Conservation (phyloP, 352 stramenopile species). For the Elongisporangium anandrum region DNA sequence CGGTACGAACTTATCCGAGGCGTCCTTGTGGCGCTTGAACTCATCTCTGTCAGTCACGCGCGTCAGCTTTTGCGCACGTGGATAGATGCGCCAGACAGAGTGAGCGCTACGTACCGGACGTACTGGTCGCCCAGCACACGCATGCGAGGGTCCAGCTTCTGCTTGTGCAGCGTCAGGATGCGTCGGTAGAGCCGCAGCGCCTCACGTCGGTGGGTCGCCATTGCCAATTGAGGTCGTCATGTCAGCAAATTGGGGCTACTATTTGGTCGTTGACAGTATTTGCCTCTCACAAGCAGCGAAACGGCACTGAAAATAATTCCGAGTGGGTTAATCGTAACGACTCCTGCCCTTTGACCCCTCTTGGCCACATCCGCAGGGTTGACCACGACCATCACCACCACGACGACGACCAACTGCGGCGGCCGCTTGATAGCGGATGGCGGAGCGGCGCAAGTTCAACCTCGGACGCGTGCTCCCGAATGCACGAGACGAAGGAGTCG, state of each 20-base stretch:
- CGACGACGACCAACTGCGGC: not conserved
- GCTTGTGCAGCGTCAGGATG: conserved; percentile 74
- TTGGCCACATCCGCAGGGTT: not conserved
- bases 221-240: conserved; percentile 1
- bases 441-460: conserved; percentile 3
- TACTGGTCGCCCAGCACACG: conserved; percentile 81
- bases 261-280: not conserved
- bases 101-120: conserved; percentile 33
- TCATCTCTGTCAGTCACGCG: conserved; percentile 41
- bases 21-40: conserved; percentile 81
- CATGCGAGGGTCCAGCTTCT: conserved; percentile 77
- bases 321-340: not conserved
- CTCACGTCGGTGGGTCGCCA: conserved; percentile 28
- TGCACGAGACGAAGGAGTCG: not conserved
- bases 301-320: not conserved
- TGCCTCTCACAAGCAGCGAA: not conserved
- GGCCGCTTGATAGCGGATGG: not conserved
- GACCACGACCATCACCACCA: not conserved
- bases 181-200: conserved; percentile 69
- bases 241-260: not conserved
- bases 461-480: conserved; percentile 11
- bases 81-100: not conserved
- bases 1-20: conserved; percentile 68
- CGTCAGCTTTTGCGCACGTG: not conserved
- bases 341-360: not conserved